These are phyloP conservation scores for Crucihimalaya himalaica DNA, from an alignment of 345 rosid species.

Conservation along the genomic window DNA sequence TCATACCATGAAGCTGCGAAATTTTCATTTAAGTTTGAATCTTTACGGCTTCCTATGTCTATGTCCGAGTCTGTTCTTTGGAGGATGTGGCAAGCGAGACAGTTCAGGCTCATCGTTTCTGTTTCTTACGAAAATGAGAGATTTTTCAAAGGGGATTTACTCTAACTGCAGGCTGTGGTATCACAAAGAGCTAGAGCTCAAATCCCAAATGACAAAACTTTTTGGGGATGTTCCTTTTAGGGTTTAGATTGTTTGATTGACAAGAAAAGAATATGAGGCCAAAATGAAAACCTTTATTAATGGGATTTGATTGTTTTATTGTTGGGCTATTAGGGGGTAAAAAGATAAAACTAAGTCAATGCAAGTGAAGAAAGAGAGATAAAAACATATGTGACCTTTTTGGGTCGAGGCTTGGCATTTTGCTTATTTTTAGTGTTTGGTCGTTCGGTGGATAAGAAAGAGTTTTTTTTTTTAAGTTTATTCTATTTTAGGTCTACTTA, in stretches of 20 bases:
- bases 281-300: neutral
- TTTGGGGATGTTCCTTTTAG: constrained; percentile 14
- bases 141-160: neutral
- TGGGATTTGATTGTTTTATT: constrained; percentile 21
- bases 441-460: constrained; percentile 3
- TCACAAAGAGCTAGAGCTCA: constrained; percentile 4
- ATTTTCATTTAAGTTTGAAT: constrained; percentile 54
- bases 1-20: constrained; percentile 34
- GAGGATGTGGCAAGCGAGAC: constrained; percentile 57
- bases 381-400: neutral
- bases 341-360: neutral
- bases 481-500: constrained; percentile 11
- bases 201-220: constrained; percentile 12
- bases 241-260: constrained; percentile 19
- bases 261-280: constrained; percentile 17
- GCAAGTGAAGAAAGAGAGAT: neutral
- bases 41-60: constrained; percentile 25
- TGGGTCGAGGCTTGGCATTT: neutral
- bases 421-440: constrained; percentile 18
- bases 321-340: neutral
- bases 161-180: neutral
- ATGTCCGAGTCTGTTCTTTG: constrained; percentile 39
- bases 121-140: neutral
- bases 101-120: constrained; percentile 59
- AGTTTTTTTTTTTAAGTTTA: neutral